phyloP scores from a whole-genome alignment of 352 stramenopile genomes.

The Pythium graminicola region DNA sequence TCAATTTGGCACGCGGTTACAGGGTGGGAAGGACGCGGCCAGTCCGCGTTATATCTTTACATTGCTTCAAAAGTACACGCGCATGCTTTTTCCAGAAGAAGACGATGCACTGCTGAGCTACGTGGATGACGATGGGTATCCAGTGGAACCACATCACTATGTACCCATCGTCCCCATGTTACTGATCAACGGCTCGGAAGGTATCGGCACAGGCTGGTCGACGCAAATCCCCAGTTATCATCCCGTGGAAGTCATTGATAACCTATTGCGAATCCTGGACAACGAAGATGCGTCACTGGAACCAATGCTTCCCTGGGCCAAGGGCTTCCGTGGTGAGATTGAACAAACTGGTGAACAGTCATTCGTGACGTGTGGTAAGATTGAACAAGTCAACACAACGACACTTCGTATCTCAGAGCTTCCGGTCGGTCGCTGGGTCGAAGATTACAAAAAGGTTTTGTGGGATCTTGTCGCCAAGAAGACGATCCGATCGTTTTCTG shows the following conservation, averaged over 20 bases:
- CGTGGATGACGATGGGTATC: conserved; percentile 96
- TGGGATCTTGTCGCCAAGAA: conserved; percentile 89
- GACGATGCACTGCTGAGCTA: conserved; percentile 97
- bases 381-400: conserved; percentile 83
- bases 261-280: conserved; percentile 84
- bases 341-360: conserved; percentile 51
- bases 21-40: conserved; percentile 97
- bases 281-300: conserved; percentile 39
- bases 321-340: conserved; percentile 93
- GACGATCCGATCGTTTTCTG: conserved; percentile 86
- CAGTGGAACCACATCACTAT: conserved; percentile 97
- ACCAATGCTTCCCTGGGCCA: conserved; percentile 93
- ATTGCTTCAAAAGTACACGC: conserved; percentile 92
- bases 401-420: conserved; percentile 96
- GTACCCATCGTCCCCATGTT: conserved; percentile 95
- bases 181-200: conserved; percentile 97
- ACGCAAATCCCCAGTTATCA: conserved; percentile 94
- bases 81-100: conserved; percentile 96
- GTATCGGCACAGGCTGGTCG: conserved; percentile 98
- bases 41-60: conserved; percentile 99
- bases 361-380: conserved; percentile 67
- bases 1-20: conserved; percentile 98
- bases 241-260: conserved; percentile 94
- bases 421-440: conserved; percentile 96
- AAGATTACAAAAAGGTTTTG: conserved; percentile 98